Base-by-base conservation (phyloP, 2,329 filamentous ascomycete genomes). In the Zarea fungicola region DNA sequence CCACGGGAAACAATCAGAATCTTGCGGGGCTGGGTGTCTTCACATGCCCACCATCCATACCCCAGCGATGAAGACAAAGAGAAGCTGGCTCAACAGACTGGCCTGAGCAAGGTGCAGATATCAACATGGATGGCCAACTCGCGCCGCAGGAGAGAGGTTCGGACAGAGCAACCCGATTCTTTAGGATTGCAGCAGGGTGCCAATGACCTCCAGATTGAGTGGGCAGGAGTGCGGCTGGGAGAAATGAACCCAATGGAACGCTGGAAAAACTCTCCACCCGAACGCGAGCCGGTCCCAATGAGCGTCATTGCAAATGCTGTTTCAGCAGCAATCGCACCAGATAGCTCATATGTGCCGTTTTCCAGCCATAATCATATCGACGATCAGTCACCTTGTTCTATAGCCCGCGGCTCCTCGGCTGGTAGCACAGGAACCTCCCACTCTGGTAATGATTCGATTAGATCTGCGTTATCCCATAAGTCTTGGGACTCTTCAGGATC, bases 121-220 rank as follows among this genome's bases (percentile, higher is more conserved):
- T 85, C 84, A 11, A 95, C 95, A 63, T 96, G 90, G 90, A 80
- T 96, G 40, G 90, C 90, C 51, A 96, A 96, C 65, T 89, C 89
- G 50, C 83, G 90, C 36, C 81, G 90, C 49, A 79, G 90, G 54
- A 84, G 87, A 58, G 96, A 95, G 70, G 82, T 86, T 48, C 80
- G 83, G 41, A 74, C 80, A 2, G 81, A 81, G 39, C 77, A 84
- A 54, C 82, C 80, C 25, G 81, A 77, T 16, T 91, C 88, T 4
- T 87, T 89, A 1, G n/a, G 80, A 84, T 56, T 77, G 81, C 22
- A 77, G 75, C 54, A 75, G 69, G 54, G 77, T 78, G 49, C 77
- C 77, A 18, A 70, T 72, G 54, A 78, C 81, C 5, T 73, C 74
- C 49, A 80, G 84, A 4, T 84, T 95, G 53, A 83, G 91, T 54